These are phyloP conservation scores for Lactarius indigo DNA, from an alignment of 768 basidiomycete genomes.

Conservation along the genomic window DNA sequence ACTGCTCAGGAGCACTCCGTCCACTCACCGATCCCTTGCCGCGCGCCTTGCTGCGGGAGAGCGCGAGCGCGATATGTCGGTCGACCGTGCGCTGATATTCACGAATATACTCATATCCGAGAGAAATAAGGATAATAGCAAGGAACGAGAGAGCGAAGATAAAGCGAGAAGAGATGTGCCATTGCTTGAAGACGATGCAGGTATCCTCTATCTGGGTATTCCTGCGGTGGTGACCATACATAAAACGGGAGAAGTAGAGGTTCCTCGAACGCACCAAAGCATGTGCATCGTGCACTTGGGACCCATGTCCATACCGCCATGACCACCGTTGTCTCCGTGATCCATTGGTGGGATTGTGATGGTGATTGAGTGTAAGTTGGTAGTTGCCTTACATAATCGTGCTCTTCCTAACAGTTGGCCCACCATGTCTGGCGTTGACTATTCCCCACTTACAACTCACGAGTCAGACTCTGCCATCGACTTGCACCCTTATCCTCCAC, in stretches of 20 bases:
- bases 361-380: background rate
- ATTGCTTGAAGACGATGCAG: constrained; percentile 74
- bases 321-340: constrained; percentile 30
- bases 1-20: constrained; percentile 39
- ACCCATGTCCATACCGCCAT: constrained; percentile 42
- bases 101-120: constrained; percentile 81
- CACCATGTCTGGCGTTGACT: constrained; percentile 3
- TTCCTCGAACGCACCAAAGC: constrained; percentile 56
- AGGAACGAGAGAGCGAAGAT: constrained; percentile 63
- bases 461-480: background rate
- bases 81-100: constrained; percentile 59
- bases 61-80: constrained; percentile 46
- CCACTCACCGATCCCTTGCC: constrained; percentile 39
- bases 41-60: constrained; percentile 50
- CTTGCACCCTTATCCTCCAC: constrained; percentile 7
- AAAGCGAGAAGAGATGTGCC: constrained; percentile 62
- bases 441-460: constrained; percentile 5
- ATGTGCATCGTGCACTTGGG: constrained; percentile 70
- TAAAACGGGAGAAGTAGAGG: background rate
- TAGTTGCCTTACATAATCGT: background rate
- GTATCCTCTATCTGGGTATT: constrained; percentile 78
- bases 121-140: constrained; percentile 60
- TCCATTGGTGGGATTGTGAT: constrained; percentile 27
- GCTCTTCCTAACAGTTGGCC: background rate
- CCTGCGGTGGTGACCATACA: constrained; percentile 35